Base-by-base conservation (phyloP, 768 basidiomycete species). In the Suillus fuscotomentosus region DNA sequence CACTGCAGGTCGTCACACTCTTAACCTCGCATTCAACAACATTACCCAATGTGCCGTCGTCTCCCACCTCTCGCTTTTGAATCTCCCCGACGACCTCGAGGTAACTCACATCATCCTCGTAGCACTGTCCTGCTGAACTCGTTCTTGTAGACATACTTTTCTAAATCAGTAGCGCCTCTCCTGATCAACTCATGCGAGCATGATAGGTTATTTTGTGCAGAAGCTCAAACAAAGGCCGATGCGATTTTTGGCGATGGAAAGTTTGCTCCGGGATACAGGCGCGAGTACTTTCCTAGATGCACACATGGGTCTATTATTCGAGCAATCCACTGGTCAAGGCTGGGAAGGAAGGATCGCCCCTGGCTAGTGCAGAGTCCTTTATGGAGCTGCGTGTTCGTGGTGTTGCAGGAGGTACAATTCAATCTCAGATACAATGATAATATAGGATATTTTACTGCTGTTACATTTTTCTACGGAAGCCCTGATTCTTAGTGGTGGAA, bases 401-500 rank as follows among this genome's bases (percentile, higher is more conserved):
- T 10, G 41, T 42, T 36, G 31, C 15, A n/a, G 17, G 13, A n/a
- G n/a, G 15, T 27, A 20, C 10, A 24, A 41, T 27, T 27, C 57
- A 42, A 27, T 27, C 3, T 60, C 54, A 42, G 24, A 47, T 74
- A 76, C 61, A 36, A 39, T 43, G 31, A 53, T 27, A 9, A 27
- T 14, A 14, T 20, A 20, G 17, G 13, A 59, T 17, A 57, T 57
- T 57, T 13, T 39, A 31, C 6, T 20, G 27, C 27, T 59, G 57
- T 42, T 59, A 59, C 20, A 17, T 39, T 57, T 39, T 57, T 15
- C 10, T 41, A 27, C 24, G 39, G 39, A 39, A 59, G 11, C n/a
- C 9, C 14, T 38, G 10, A 60, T 42, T 38, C 55, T 81, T 72
- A 95, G 74, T 94, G 94, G 71, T 97, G 94, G 88, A 98, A 97